A percentile compares a stretch with the other conserved stretches of the same genome.
These are phyloP conservation scores for Crithidia acanthocephali DNA, from an alignment of 208 protist species.

Conservation along the genomic window DNA sequence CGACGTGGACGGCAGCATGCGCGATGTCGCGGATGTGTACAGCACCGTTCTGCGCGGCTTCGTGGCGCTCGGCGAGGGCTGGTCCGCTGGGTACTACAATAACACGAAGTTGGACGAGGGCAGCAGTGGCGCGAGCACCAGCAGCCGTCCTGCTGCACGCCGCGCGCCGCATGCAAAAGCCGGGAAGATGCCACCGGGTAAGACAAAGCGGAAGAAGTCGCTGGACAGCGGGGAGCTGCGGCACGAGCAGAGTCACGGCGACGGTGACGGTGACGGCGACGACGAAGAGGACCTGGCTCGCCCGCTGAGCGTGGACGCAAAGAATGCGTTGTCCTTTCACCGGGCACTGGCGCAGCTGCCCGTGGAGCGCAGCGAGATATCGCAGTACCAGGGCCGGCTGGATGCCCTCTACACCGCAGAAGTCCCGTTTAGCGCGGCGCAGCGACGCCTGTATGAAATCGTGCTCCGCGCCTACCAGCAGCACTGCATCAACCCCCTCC, in stretches of 20 bases:
- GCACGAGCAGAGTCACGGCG: no score
- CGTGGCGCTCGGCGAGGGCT: background rate
- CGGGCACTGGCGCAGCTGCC: conserved; percentile 17
- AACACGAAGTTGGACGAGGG: background rate
- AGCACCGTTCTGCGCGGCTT: conserved; percentile 21
- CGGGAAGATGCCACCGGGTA: background rate
- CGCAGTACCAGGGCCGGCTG: conserved; percentile 31
- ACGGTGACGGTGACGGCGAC: background rate
- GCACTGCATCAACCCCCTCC: conserved; percentile 46
- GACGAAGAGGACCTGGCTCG: background rate
- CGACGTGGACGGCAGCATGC: conserved; percentile 40
- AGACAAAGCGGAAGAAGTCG: background rate
- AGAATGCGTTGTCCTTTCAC: background rate
- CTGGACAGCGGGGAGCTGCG: background rate
- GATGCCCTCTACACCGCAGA: conserved; percentile 7
- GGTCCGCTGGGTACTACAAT: background rate
- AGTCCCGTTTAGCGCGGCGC: conserved; percentile 21
- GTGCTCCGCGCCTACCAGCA: conserved; percentile 40
- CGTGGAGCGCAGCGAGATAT: conserved; percentile 4
- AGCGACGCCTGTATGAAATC: conserved; percentile 41
- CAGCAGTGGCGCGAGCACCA: background rate
- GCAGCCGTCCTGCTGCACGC: background rate
- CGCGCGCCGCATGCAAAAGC: background rate
- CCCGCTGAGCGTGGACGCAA: background rate
- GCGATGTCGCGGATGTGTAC: conserved; percentile 40